phyloP scores from a whole-genome alignment of 345 rosid genomes.

The Acer negundo region DNA sequence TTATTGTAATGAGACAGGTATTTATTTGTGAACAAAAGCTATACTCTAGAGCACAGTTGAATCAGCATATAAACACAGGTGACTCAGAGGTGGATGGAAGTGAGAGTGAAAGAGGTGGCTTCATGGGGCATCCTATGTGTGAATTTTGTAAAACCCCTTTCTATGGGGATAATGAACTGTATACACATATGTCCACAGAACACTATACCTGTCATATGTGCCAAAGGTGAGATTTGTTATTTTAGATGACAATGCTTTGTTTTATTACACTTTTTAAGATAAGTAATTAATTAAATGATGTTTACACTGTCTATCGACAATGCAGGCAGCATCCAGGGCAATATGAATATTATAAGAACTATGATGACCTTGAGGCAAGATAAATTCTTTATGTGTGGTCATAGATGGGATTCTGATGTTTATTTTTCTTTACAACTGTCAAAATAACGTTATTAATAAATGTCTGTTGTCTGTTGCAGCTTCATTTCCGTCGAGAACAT shows the following conservation, averaged over 20 bases:
- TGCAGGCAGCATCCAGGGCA: constrained; percentile 92
- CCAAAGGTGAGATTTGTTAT: constrained; percentile 60
- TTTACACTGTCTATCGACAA: not conserved
- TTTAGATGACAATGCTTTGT: not conserved
- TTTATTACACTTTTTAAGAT: not conserved
- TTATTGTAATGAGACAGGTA: constrained; percentile 46
- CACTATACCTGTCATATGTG: constrained; percentile 94
- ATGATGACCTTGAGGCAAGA: constrained; percentile 89
- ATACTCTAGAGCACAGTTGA: constrained; percentile 76
- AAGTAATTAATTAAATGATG: not conserved
- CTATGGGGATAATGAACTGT: constrained; percentile 93
- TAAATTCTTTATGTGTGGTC: not conserved
- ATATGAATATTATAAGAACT: constrained; percentile 81
- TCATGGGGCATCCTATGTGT: constrained; percentile 90
- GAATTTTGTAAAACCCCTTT: constrained; percentile 86
- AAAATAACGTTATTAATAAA: not conserved
- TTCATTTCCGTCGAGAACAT: constrained; percentile 89
- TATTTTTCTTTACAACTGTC: not conserved
- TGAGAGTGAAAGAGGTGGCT: constrained; percentile 98
- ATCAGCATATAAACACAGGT: constrained; percentile 83
- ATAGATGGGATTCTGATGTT: not conserved
- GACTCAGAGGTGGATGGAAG: constrained; percentile 94
- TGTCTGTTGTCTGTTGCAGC: constrained; percentile 45
- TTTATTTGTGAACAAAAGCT: constrained; percentile 94
- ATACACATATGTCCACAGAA: constrained; percentile 87